These are phyloP conservation scores for Rickenella mellea DNA, from an alignment of 768 basidiomycete genomes.

Conservation along the genomic window DNA sequence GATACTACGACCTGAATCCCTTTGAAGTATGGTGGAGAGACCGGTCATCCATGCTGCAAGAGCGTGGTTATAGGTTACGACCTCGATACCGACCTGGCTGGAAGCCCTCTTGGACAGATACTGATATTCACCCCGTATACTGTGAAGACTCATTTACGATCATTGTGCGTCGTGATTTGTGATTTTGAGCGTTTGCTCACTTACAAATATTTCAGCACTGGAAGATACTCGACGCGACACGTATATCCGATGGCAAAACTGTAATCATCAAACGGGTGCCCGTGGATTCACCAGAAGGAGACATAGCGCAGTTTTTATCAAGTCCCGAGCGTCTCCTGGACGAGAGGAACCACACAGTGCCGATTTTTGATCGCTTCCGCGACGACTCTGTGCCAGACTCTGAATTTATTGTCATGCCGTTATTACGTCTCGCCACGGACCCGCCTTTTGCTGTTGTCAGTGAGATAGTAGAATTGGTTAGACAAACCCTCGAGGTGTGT, in stretches of 20 bases:
- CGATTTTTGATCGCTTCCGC: slow-evolving; percentile 9
- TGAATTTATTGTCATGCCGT: slow-evolving; percentile 23
- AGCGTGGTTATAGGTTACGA: slow-evolving; percentile 16
- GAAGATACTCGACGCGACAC: slow-evolving; percentile 9
- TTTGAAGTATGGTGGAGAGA: slow-evolving; percentile 4
- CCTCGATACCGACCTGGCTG: slow-evolving; percentile 16
- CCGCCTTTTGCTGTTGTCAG: slow-evolving; percentile 25
- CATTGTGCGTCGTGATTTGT: slow-evolving; percentile 3
- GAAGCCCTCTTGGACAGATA: slow-evolving; percentile 16
- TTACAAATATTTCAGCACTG: background rate
- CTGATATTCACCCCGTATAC: background rate
- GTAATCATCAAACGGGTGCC: slow-evolving; percentile 11
- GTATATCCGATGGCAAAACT: slow-evolving; percentile 9
- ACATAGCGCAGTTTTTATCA: slow-evolving; percentile 6
- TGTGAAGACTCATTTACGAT: slow-evolving; percentile 4
- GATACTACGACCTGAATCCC: too few relatives aligned
- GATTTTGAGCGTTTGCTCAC: too few relatives aligned
- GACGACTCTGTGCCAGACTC: background rate
- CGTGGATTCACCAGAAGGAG: slow-evolving; percentile 1
- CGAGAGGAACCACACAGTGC: slow-evolving; percentile 11
- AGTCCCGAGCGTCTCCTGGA: slow-evolving; percentile 7
- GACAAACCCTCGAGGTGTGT: slow-evolving; percentile 24
- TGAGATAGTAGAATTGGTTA: slow-evolving; percentile 23
- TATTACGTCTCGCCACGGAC: slow-evolving; percentile 16
- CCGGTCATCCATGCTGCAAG: background rate